These are phyloP conservation scores for Hypoxylon fuscum DNA, from an alignment of 495 filamentous ascomycete species.

Conservation along the genomic window DNA sequence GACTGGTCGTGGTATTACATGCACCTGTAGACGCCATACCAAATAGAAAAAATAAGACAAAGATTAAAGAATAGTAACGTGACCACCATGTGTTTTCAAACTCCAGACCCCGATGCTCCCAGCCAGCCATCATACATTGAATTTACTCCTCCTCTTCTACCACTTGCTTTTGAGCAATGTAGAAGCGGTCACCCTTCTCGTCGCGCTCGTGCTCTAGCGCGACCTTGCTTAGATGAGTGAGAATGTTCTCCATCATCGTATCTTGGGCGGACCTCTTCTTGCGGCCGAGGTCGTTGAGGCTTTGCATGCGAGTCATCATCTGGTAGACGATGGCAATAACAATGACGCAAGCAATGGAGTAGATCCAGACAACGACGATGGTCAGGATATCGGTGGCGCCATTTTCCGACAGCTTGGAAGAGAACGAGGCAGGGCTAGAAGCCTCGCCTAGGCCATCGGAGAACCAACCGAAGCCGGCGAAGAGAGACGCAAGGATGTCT, in stretches of 20 bases:
- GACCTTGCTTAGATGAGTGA: conserved; percentile 77
- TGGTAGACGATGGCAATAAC: conserved; percentile 83
- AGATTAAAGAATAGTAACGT: conserved; percentile 3
- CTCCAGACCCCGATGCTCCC: conserved; percentile 12
- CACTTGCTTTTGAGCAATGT: conserved; percentile 67
- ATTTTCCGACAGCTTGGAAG: conserved; percentile 60
- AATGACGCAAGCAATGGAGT: conserved; percentile 80
- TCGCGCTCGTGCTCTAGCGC: conserved; percentile 74
- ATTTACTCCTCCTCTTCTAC: conserved; percentile 70
- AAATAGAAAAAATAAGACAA: conserved; percentile 10
- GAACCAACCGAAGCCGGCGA: conserved; percentile 83
- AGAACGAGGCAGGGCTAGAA: conserved; percentile 33
- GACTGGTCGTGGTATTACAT: conserved; percentile 32
- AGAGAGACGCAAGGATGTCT: conserved; percentile 80
- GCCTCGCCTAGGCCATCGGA: conserved; percentile 51
- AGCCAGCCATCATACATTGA: background rate
- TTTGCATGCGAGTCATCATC: conserved; percentile 71
- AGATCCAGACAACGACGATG: conserved; percentile 78
- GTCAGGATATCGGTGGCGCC: conserved; percentile 75
- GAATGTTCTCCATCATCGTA: conserved; percentile 83
- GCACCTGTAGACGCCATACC: conserved; percentile 14
- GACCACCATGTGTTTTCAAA: conserved; percentile 5
- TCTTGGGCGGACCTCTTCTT: conserved; percentile 78
- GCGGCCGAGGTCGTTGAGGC: conserved; percentile 80
- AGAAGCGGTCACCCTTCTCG: conserved; percentile 65